A percentile compares a stretch with the other conserved stretches of the same genome.
Conservation (phyloP, 1,139 yeast species). For the Diutina sp. region DNA sequence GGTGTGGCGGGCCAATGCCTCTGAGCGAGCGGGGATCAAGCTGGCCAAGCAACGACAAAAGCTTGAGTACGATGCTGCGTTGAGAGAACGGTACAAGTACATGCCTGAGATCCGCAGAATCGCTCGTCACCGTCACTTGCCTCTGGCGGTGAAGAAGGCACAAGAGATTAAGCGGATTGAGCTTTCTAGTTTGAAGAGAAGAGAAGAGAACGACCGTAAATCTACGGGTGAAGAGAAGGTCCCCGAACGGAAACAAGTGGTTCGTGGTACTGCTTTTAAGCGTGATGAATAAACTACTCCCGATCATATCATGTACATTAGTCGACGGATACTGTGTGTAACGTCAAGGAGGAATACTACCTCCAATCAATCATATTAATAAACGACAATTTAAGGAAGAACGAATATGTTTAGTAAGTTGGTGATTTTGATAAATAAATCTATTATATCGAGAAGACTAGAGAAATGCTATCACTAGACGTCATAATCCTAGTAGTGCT, state of each 20-base stretch:
- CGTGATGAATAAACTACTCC: conserved; percentile 14
- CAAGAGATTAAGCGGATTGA: conserved; percentile 74
- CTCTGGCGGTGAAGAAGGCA: conserved; percentile 77
- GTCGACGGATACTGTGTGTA: no score
- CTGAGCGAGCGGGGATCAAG: conserved; percentile 72
- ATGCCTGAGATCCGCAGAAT: conserved; percentile 95
- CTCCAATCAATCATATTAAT: no score
- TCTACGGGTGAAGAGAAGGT: conserved; percentile 60
- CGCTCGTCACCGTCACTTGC: conserved; percentile 84
- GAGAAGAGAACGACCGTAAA: conserved; percentile 72
- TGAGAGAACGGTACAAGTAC: conserved; percentile 84
- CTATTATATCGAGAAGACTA: no score
- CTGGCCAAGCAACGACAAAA: conserved; percentile 71
- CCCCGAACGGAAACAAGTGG: conserved; percentile 74
- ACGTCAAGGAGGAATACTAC: no score
- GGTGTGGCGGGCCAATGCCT: conserved; percentile 82
- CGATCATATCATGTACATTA: no score
- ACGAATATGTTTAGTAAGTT: no score
- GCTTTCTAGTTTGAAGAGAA: conserved; percentile 55
- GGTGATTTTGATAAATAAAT: no score
- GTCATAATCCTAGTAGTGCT: no score
- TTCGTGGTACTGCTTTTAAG: conserved; percentile 69
- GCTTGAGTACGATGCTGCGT: conserved; percentile 80
- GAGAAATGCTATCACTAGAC: no score
- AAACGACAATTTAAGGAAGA: no score